phyloP scores from a whole-genome alignment of 805 yeast species.

The Ascoidea asiatica region DNA sequence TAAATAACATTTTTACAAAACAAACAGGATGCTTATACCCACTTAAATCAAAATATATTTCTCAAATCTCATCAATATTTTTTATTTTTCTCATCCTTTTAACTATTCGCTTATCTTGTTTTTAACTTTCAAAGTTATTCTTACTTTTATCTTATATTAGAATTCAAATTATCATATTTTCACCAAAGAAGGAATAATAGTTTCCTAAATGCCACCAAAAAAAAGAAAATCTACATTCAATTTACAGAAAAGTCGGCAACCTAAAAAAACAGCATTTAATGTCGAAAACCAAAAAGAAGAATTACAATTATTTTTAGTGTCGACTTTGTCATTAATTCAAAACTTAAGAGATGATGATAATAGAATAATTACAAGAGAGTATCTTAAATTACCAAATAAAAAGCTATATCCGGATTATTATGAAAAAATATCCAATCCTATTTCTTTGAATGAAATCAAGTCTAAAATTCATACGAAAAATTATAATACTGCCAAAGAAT shows the following conservation, averaged over 20 bases:
- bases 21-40: too few species aligned
- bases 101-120: too few species aligned
- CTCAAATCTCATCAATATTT: too few species aligned
- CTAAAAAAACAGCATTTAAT: background rate
- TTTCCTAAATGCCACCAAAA: background rate
- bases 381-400: conserved; percentile 60
- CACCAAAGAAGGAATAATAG: too few species aligned
- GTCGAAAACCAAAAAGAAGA: background rate
- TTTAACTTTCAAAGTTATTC: too few species aligned
- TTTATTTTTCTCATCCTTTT: too few species aligned
- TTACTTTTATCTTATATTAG: too few species aligned
- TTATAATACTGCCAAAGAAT: conserved; percentile 23
- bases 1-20: too few species aligned
- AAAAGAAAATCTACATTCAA: background rate
- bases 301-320: conserved; percentile 2
- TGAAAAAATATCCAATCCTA: conserved; percentile 46
- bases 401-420: conserved; percentile 74
- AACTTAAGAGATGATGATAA: conserved; percentile 7
- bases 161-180: too few species aligned
- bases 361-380: conserved; percentile 24
- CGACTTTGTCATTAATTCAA: conserved; percentile 5
- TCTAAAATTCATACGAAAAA: conserved; percentile 25
- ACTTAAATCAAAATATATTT: too few species aligned
- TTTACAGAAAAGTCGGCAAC: background rate
- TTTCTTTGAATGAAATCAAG: conserved; percentile 56